A percentile compares a stretch with the other conserved stretches of the same genome.
These are phyloP conservation scores for Nicotiana sylvestris DNA, from an alignment of 257 asterid genomes.

Conservation along the genomic window DNA sequence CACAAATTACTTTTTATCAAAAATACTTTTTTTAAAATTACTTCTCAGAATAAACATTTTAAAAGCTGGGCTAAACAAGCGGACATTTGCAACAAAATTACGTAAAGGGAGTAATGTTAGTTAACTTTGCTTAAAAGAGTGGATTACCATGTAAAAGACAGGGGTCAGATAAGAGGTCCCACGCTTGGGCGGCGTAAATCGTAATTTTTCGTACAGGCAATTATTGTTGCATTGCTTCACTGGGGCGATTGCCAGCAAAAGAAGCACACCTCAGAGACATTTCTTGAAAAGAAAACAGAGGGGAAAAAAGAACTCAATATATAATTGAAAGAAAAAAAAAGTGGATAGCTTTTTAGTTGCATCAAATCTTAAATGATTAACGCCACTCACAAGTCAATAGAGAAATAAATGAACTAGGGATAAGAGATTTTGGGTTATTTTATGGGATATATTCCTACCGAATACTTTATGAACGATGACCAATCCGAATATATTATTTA, in stretches of 20 bases:
- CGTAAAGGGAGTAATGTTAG: not conserved
- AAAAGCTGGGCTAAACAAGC: no score
- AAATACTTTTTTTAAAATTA: no score
- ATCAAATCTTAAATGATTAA: not conserved
- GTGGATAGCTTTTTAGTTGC: not conserved
- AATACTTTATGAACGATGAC: no score
- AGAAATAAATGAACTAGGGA: not conserved
- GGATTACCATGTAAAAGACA: not conserved
- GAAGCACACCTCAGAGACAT: not conserved
- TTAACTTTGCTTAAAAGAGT: conserved; percentile 7
- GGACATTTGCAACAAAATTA: not conserved
- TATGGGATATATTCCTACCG: no score
- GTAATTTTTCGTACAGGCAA: not conserved
- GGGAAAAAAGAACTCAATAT: no score
- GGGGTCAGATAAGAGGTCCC: not conserved
- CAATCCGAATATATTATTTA: no score
- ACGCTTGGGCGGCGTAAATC: not conserved
- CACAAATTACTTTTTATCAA: no score
- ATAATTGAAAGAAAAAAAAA: no score
- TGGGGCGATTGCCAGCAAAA: not conserved
- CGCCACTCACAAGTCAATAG: not conserved
- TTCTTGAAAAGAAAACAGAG: no score
- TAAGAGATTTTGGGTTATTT: not conserved
- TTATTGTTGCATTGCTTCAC: conserved; percentile 5
- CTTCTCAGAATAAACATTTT: no score